phyloP scores from a whole-genome alignment of 345 rosid species.

The Dipteronia dyeriana region DNA sequence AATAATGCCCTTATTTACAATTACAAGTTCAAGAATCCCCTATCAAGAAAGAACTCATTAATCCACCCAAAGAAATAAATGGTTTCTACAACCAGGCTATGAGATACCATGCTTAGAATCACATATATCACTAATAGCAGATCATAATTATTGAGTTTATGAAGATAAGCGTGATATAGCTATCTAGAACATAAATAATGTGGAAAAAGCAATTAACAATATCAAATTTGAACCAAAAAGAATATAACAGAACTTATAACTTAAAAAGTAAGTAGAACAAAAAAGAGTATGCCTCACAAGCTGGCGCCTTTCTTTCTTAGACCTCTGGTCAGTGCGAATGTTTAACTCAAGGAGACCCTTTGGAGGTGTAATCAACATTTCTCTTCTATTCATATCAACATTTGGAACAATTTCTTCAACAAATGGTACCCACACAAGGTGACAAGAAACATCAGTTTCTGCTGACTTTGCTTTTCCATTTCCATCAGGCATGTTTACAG shows the following conservation, averaged over 20 bases:
- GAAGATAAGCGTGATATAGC: neutral
- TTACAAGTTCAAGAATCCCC: neutral
- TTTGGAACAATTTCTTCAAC: slow-evolving; percentile 87
- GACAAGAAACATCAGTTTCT: slow-evolving; percentile 39
- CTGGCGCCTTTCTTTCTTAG: slow-evolving; percentile 95
- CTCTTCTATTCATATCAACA: slow-evolving; percentile 64
- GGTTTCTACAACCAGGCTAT: neutral
- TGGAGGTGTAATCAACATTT: slow-evolving; percentile 83
- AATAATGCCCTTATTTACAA: neutral
- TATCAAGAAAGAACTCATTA: neutral
- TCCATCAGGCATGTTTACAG: slow-evolving; percentile 34
- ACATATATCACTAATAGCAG: neutral
- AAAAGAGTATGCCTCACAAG: slow-evolving; percentile 81
- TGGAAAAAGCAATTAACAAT: neutral
- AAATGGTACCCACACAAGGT: slow-evolving; percentile 83
- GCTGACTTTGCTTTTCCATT: slow-evolving; percentile 37
- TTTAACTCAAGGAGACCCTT: slow-evolving; percentile 88
- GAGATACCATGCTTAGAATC: neutral
- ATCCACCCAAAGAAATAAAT: neutral
- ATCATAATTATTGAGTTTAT: neutral
- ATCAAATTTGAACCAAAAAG: neutral
- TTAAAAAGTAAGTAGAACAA: slow-evolving; percentile 30
- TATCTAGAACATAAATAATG: neutral
- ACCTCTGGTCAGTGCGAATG: slow-evolving; percentile 57
- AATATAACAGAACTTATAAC: slow-evolving; percentile 4